These are phyloP conservation scores for Paecilomyces formosus DNA, from an alignment of 2,329 filamentous ascomycete species.

Conservation along the genomic window DNA sequence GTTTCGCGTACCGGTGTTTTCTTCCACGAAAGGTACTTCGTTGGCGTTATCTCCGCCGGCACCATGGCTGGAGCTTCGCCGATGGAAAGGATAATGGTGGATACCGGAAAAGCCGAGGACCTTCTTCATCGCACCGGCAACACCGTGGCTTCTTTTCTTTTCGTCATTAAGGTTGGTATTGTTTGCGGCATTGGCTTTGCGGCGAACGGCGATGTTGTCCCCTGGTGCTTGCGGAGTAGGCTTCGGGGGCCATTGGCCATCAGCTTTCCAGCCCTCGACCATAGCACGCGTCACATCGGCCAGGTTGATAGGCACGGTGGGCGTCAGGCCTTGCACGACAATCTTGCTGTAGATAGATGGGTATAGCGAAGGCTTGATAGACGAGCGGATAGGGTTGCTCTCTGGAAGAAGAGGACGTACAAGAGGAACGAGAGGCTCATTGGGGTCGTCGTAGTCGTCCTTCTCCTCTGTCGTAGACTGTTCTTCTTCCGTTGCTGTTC, in stretches of 20 bases:
- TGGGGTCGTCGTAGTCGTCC: conserved; percentile 22
- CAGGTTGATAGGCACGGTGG: conserved; percentile 82
- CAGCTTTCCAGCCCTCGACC: conserved; percentile 85
- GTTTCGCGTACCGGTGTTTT: background rate
- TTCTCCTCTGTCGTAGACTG: conserved; percentile 23
- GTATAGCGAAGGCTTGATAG: conserved; percentile 68
- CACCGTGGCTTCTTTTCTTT: conserved; percentile 17
- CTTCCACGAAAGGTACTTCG: background rate
- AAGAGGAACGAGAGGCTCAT: conserved; percentile 62
- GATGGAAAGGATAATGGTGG: conserved; percentile 29
- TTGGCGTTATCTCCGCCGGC: background rate
- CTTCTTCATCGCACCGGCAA: conserved; percentile 34
- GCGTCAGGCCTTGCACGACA: conserved; percentile 69
- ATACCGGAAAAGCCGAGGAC: conserved; percentile 29
- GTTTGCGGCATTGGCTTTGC: conserved; percentile 1
- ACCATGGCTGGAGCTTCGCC: conserved; percentile 22
- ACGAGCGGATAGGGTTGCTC: conserved; percentile 67
- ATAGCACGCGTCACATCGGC: conserved; percentile 71
- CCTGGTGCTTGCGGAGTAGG: conserved; percentile 30
- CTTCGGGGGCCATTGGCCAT: conserved; percentile 85
- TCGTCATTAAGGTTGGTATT: background rate
- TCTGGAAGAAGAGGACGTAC: conserved; percentile 65
- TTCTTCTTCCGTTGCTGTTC: conserved; percentile 4
- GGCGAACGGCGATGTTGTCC: conserved; percentile 9
- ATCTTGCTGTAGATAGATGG: conserved; percentile 84